Evolutionary conservation across 352 stramenopile genomes (phyloP), one percentile per base, ranked within the genome.

Genomic region (Phytophthora multivora): DNA sequence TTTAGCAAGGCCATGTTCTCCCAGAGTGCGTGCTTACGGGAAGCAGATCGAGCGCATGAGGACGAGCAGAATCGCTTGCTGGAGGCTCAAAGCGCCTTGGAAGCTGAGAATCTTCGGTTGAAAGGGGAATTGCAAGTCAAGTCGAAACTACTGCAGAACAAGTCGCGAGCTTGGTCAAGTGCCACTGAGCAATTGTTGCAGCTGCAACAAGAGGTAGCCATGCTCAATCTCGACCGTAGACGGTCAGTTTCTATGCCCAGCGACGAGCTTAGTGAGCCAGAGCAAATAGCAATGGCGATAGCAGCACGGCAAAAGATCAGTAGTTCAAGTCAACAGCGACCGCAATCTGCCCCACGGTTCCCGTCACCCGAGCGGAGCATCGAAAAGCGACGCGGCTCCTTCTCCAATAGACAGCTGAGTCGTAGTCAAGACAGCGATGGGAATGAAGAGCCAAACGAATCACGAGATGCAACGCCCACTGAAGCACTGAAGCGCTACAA

Each of bases 91-190:
- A 80, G 70, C 19, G 79, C 68, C 10, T 69, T 95, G 2, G 82
- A 91, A 58, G 84, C 79, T 0, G 86, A 95, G 38, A 95, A 93
- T 26, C 33, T 81, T 42, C 71, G 81, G 0, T 69, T 95, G 8
- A 89, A 89, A 63, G 80, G 77, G 10, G 86, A 95, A 38, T 51
- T 95, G 25, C 73, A 91, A 30, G 71, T 93, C 45, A 95, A 95
- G 62, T 90, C 82, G 8, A 89, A 91, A 59, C 59, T 95, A 16
- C 51, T 95, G 15, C 79, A 87, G 30, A 95, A 95, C 51, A 95
- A 95, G 48, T 92, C 84, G 2, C 83, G 81, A 38, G 86, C 84
- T 9, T 95, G 84, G 86, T 93, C 86, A 0, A 88, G 62, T 30
- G 86, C 86, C 6, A 95, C 83, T 0, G 78, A 90, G 23, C 80